Percentiles rank a stretch among this genome's conserved stretches.
Conservation (phyloP, 2,329 filamentous ascomycete genomes). For the Clonostachys byssicola region DNA sequence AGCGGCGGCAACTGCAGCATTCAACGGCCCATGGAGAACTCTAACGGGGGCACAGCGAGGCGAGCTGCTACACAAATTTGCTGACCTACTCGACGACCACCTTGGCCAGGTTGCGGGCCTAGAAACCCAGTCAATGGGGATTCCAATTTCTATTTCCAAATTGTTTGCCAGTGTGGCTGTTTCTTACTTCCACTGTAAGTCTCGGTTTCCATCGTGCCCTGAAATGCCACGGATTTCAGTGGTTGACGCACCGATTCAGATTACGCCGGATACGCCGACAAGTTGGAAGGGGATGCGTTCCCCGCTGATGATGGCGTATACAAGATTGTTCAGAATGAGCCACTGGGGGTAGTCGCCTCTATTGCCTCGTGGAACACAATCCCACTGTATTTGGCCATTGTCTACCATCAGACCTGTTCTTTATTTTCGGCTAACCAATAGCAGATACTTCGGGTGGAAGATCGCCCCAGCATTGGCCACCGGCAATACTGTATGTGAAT, state of each 20-base stretch:
- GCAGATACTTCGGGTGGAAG: too few relatives aligned
- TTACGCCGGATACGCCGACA: background rate
- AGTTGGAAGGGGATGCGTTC: background rate
- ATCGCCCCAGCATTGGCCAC: too few relatives aligned
- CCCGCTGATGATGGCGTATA: background rate
- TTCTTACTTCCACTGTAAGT: background rate
- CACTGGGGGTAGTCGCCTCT: background rate
- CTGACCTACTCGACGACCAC: background rate
- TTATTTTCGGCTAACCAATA: too few relatives aligned
- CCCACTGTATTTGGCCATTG: too few relatives aligned
- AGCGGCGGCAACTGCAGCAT: background rate
- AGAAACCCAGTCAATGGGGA: too few relatives aligned
- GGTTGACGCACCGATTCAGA: background rate
- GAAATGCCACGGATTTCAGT: too few relatives aligned
- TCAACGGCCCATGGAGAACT: background rate
- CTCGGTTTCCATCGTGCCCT: background rate
- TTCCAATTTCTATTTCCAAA: too few relatives aligned
- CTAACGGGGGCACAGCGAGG: background rate
- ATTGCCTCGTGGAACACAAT: too few relatives aligned
- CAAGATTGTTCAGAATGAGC: background rate
- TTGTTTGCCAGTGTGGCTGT: background rate
- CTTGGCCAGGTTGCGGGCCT: too few relatives aligned
- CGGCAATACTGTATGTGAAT: too few relatives aligned
- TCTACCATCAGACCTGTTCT: too few relatives aligned
- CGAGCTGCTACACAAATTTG: background rate